Evolutionary conservation across 2,329 filamentous ascomycete genomes (phyloP).

Genomic region (Diplodia corticola): DNA sequence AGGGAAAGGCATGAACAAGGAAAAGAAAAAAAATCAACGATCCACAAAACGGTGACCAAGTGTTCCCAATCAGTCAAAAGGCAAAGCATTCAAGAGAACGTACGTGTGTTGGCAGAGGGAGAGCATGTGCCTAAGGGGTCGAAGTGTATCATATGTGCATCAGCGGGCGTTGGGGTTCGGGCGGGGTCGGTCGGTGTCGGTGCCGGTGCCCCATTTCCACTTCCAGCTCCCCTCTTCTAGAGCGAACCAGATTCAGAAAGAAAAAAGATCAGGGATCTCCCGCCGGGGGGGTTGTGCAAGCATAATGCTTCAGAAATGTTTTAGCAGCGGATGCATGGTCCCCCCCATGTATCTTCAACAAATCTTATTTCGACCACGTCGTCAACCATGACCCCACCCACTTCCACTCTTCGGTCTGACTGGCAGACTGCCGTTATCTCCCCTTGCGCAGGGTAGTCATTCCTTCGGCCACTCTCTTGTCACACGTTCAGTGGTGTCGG

Average conservation of each 20-base stretch:
- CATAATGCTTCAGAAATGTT: not conserved
- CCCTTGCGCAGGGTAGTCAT: not conserved
- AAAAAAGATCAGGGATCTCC: not conserved
- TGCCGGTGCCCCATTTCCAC: not conserved
- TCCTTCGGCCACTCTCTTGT: not conserved
- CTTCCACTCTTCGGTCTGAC: not conserved
- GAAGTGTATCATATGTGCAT: slow-evolving; percentile 18
- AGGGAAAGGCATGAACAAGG: not conserved
- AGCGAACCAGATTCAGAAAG: not conserved
- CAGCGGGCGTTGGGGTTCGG: slow-evolving; percentile 1
- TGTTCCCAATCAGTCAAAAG: not conserved
- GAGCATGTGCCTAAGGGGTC: not conserved
- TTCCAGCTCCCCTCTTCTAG: slow-evolving; percentile 2
- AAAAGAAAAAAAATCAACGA: not conserved
- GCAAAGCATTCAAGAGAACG: not conserved
- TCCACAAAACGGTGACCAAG: not conserved
- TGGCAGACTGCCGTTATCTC: not conserved
- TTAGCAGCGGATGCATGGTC: not conserved
- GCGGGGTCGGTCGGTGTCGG: not conserved
- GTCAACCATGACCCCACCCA: not conserved
- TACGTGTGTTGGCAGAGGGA: not conserved
- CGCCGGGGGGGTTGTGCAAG: not conserved
- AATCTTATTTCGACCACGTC: slow-evolving; percentile 12
- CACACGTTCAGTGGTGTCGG: not conserved
- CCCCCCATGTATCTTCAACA: not conserved